A percentile compares a stretch with the other conserved stretches of the same genome.
phyloP scores from a whole-genome alignment of 2,329 filamentous ascomycete genomes.

The Clarireedia paspali region DNA sequence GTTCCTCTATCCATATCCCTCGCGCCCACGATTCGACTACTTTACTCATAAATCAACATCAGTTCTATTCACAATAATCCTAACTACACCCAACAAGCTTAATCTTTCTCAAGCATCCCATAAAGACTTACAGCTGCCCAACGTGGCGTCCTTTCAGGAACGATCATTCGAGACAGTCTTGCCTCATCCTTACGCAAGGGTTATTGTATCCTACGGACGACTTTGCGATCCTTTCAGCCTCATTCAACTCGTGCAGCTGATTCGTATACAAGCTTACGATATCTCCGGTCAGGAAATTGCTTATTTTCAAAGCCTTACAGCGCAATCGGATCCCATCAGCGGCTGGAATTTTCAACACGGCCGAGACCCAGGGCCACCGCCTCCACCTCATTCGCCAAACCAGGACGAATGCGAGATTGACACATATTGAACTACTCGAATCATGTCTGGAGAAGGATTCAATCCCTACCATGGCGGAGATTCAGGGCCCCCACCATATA shows the following conservation, averaged over 20 bases:
- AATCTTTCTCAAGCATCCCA: not conserved
- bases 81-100: not conserved
- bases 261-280: conserved; percentile 16
- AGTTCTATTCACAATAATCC: not conserved
- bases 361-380: conserved; percentile 16
- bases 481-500: conserved; percentile 19
- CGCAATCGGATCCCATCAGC: conserved; percentile 5
- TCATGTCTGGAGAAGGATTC: conserved; percentile 17
- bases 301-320: conserved; percentile 14
- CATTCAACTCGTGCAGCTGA: conserved; percentile 13
- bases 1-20: too few species aligned
- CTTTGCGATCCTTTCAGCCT: conserved; percentile 11
- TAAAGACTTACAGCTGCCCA: conserved; percentile 1
- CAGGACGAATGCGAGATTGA: not conserved
- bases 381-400: conserved; percentile 8
- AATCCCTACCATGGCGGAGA: conserved; percentile 25
- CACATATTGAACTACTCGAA: not conserved
- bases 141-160: conserved; percentile 16
- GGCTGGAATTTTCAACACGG: conserved; percentile 20
- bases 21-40: not conserved
- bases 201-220: conserved; percentile 13
- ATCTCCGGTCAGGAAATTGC: conserved; percentile 8
- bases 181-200: conserved; percentile 12
- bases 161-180: conserved; percentile 5
- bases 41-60: not conserved